Conservation (phyloP, 306 rosid genomes). For the Quercus variabilis region DNA sequence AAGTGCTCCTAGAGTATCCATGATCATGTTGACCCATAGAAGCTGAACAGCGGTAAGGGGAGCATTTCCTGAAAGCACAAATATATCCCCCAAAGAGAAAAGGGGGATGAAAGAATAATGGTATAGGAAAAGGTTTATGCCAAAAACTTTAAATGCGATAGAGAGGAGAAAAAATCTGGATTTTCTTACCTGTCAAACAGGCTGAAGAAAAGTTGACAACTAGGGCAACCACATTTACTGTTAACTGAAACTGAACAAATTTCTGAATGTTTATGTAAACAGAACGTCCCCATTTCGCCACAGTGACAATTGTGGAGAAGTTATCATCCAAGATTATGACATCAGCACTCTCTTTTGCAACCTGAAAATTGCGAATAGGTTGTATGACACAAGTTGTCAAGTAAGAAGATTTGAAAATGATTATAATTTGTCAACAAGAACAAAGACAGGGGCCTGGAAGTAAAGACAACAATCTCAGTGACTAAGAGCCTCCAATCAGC, state of each 20-base stretch:
- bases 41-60: slow-evolving; percentile 99
- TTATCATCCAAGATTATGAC: slow-evolving; percentile 93
- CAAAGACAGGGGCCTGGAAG: not conserved
- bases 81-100: slow-evolving; percentile 1
- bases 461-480: not conserved
- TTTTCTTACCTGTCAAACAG: slow-evolving; percentile 76
- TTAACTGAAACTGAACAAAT: slow-evolving; percentile 96
- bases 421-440: slow-evolving; percentile 6
- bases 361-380: slow-evolving; percentile 50
- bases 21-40: slow-evolving; percentile 99
- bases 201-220: slow-evolving; percentile 95
- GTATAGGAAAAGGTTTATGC: not conserved
- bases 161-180: slow-evolving; percentile 10
- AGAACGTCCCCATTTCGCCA: slow-evolving; percentile 99
- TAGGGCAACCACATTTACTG: slow-evolving; percentile 93
- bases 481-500: not conserved
- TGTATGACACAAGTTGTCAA: slow-evolving; percentile 8
- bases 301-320: slow-evolving; percentile 92
- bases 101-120: not conserved
- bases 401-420: not conserved
- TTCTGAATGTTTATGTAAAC: slow-evolving; percentile 95
- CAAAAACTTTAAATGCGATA: slow-evolving; percentile 9
- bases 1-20: slow-evolving; percentile 99
- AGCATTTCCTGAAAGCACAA: slow-evolving; percentile 60
- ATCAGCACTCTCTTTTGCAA: slow-evolving; percentile 97